Percentiles rank a stretch among this genome's conserved stretches.
Conservation (phyloP, 345 rosid genomes). For the Cardamine resedifolia region DNA sequence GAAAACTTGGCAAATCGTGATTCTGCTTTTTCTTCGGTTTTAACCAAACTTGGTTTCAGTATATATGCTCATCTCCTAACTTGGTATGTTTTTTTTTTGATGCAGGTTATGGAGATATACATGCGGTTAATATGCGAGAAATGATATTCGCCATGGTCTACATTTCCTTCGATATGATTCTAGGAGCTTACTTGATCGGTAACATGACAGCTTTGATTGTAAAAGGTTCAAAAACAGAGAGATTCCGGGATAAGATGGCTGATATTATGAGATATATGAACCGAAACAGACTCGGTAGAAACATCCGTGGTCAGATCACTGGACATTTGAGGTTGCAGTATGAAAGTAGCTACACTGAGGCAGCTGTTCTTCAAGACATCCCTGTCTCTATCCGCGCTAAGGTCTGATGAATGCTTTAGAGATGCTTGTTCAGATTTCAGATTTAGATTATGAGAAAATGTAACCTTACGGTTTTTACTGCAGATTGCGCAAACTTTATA, state of each 20-base stretch:
- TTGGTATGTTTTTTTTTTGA: neutral
- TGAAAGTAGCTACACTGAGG: constrained; percentile 55
- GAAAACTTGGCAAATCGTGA: neutral
- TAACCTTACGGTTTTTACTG: constrained; percentile 10
- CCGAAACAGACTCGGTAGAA: constrained; percentile 62
- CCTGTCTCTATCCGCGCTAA: constrained; percentile 73
- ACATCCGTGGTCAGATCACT: constrained; percentile 59
- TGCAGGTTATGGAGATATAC: constrained; percentile 90
- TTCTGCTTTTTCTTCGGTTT: neutral
- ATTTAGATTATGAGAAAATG: constrained; percentile 3
- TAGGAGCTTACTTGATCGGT: constrained; percentile 86
- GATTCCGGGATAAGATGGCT: constrained; percentile 71
- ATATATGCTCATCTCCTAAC: neutral
- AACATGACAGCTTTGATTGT: constrained; percentile 92
- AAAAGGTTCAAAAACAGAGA: constrained; percentile 87
- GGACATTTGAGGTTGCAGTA: constrained; percentile 64
- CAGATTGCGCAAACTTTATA: constrained; percentile 81
- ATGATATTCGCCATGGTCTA: constrained; percentile 84
- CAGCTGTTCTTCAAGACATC: constrained; percentile 73
- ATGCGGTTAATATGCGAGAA: constrained; percentile 82
- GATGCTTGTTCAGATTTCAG: neutral
- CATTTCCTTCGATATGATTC: constrained; percentile 86
- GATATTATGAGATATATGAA: constrained; percentile 70
- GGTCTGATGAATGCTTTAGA: constrained; percentile 39
- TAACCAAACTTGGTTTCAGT: neutral